Evolutionary conservation across 768 basidiomycete genomes (phyloP).

Genomic region (Serendipita sp.): DNA sequence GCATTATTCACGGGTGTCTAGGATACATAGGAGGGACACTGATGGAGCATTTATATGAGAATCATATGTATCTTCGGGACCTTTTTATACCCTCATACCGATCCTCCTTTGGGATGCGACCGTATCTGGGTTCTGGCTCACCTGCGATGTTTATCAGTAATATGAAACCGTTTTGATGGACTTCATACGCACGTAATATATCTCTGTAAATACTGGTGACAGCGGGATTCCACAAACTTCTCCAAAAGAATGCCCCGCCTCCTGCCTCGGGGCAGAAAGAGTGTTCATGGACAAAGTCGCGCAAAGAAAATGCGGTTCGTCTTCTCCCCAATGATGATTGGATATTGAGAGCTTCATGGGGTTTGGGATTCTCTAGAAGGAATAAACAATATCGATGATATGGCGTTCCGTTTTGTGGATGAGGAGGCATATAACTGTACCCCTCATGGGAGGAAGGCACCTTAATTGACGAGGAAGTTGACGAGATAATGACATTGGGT

Average conservation of each 20-base stretch:
- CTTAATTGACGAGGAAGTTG: constrained; percentile 15
- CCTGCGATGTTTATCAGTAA: constrained; percentile 16
- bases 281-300: constrained; percentile 43
- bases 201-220: constrained; percentile 52
- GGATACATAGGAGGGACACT: not conserved
- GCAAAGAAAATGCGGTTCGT: constrained; percentile 49
- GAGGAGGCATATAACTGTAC: constrained; percentile 79
- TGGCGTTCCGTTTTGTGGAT: constrained; percentile 75
- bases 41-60: too few relatives aligned
- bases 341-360: not conserved
- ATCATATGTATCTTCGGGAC: constrained; percentile 28
- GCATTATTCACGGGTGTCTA: constrained; percentile 58
- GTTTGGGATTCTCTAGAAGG: constrained; percentile 30
- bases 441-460: constrained; percentile 22
- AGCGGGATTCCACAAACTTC: constrained; percentile 54
- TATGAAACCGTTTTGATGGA: too few relatives aligned
- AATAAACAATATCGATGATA: constrained; percentile 82
- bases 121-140: constrained; percentile 41
- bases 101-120: constrained; percentile 35
- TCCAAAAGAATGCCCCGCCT: constrained; percentile 73
- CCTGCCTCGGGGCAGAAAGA: constrained; percentile 25
- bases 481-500: constrained; percentile 67
- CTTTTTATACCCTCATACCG: constrained; percentile 39
- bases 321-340: constrained; percentile 15
- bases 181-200: constrained; percentile 42